Conservation (phyloP, 768 basidiomycete genomes). For the Termitomyces titanicus region DNA sequence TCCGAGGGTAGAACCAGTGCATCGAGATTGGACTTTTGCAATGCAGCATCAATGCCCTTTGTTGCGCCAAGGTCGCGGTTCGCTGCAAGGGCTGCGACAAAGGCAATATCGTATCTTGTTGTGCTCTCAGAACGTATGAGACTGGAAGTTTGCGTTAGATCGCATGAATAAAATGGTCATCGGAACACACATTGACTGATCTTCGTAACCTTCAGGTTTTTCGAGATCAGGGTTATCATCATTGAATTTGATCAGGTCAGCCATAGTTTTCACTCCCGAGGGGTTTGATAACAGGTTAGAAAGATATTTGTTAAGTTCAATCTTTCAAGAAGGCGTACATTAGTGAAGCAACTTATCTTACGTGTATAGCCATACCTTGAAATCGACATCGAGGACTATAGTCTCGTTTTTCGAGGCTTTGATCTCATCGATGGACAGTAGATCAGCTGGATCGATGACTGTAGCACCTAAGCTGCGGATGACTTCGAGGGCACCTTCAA, state of each 20-base stretch:
- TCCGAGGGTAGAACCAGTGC: slow-evolving; percentile 48
- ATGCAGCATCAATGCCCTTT: slow-evolving; percentile 49
- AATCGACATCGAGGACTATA: slow-evolving; percentile 48
- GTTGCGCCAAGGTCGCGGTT: slow-evolving; percentile 46
- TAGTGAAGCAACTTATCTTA: neutral
- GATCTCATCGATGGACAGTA: slow-evolving; percentile 53
- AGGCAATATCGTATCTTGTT: slow-evolving; percentile 38
- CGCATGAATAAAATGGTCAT: neutral
- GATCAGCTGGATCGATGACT: slow-evolving; percentile 59
- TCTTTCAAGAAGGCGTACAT: slow-evolving; percentile 15
- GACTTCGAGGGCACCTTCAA: slow-evolving; percentile 33
- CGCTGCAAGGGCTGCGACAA: slow-evolving; percentile 38
- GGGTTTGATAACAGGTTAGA: slow-evolving; percentile 46
- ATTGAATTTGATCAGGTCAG: slow-evolving; percentile 58
- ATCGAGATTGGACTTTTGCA: slow-evolving; percentile 44
- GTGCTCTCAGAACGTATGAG: slow-evolving; percentile 37
- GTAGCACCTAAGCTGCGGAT: slow-evolving; percentile 41
- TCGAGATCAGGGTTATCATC: slow-evolving; percentile 49
- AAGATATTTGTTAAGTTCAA: slow-evolving; percentile 49
- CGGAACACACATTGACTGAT: slow-evolving; percentile 31
- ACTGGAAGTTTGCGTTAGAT: slow-evolving; percentile 16
- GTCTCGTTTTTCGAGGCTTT: slow-evolving; percentile 48
- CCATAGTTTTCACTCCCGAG: slow-evolving; percentile 49
- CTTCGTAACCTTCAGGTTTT: slow-evolving; percentile 33
- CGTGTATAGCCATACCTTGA: slow-evolving; percentile 41